Evolutionary conservation across 305 asterid species (phyloP).

Genomic region (Striga hermonthica): DNA sequence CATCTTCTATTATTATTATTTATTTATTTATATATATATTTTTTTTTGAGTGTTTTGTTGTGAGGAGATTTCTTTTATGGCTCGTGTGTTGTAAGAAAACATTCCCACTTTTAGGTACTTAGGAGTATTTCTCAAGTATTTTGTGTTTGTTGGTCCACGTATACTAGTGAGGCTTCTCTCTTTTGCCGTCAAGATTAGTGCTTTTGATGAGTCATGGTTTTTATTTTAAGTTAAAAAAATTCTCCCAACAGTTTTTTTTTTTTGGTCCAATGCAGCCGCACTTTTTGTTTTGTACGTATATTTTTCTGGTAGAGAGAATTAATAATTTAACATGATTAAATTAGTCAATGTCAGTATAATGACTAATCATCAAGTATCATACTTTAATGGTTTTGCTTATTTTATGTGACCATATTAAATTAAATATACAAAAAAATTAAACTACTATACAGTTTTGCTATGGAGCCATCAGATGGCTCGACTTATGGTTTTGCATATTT

Average conservation of each 20-base stretch:
- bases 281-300: background rate
- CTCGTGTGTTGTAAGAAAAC: constrained; percentile 31
- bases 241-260: constrained; percentile 12
- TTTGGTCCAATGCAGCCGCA: constrained; percentile 28
- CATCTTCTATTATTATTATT: too few species aligned
- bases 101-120: constrained; percentile 15
- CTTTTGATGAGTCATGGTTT: constrained; percentile 28
- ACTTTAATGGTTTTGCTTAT: too few species aligned
- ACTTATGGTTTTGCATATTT: too few species aligned
- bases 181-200: constrained; percentile 20
- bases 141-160: constrained; percentile 34
- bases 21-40: background rate
- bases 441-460: too few species aligned
- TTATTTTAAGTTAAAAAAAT: constrained; percentile 23
- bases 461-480: too few species aligned
- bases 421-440: too few species aligned
- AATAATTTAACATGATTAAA: background rate
- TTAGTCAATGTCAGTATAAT: background rate
- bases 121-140: constrained; percentile 35
- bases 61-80: background rate
- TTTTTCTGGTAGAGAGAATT: background rate
- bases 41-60: background rate
- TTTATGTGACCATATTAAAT: too few species aligned
- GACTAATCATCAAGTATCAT: background rate
- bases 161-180: constrained; percentile 22